Evolutionary conservation across 345 rosid species (phyloP), one percentile per base, ranked within the genome.

Genomic region (Citrus inodora): DNA sequence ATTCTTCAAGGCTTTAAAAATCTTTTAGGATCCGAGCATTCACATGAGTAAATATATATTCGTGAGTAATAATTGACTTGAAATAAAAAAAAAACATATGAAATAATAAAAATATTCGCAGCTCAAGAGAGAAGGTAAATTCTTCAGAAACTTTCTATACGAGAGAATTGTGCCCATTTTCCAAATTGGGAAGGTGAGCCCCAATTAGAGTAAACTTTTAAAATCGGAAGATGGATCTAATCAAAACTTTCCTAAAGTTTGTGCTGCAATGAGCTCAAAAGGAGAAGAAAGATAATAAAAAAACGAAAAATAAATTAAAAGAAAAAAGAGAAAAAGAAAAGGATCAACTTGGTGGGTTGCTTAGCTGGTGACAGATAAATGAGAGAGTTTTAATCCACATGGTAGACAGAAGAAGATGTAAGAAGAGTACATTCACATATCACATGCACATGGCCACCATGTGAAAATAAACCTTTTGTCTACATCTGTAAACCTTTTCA

Each of bases 351-450:
- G 90, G 85, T 77, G 86, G 86, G 42, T 48, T 79, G 88, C 83
- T 80, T 85, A 89, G 95, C 93, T 91, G 94, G 87, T 78, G 88
- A 74, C 91, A 91, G 89, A 83, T 85, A 79, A 88, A 89, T 65
- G 62, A 42, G 76, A 85, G 76, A 90, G 85, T 86, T 70, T 83
- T 60, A 89, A 87, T 58, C 82, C 93, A 90, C 92, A 87, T 88
- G 93, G 87, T 84, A 77, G 87, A 81, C 88, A 85, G 76, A 64
- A 72, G 79, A 83, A 69, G 73, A 78, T 83, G 84, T 62, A 73
- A 81, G 78, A 73, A 81, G 78, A 79, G 80, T 79, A 71, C 87
- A 86, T 83, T 87, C 85, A 84, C 85, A 84, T 82, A 74, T 19
- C 58, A 84, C 85, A 74, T 19, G 84, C 87, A 88, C 88, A 81